These are phyloP conservation scores for Porodaedalea pini DNA, from an alignment of 1,284 basidiomycete genomes.

Conservation along the genomic window DNA sequence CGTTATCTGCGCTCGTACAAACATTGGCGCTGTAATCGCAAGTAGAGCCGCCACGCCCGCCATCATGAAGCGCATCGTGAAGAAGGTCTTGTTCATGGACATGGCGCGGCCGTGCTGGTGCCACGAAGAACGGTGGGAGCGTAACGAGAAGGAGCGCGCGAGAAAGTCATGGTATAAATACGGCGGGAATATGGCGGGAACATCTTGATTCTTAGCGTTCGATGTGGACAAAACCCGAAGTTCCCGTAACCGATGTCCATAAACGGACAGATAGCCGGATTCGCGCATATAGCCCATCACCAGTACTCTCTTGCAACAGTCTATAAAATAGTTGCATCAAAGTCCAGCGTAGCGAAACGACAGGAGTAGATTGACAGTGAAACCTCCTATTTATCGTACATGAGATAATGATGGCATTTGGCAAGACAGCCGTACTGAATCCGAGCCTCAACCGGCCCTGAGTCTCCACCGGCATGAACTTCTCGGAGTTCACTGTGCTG, in stretches of 20 bases:
- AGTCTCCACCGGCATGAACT: background rate
- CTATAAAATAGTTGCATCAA: too few species aligned
- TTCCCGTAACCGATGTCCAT: background rate
- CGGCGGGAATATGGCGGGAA: background rate
- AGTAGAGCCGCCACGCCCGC: background rate
- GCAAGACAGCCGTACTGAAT: too few species aligned
- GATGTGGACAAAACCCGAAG: background rate
- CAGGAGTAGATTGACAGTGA: too few species aligned
- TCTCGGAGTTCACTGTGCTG: background rate
- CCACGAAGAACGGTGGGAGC: background rate
- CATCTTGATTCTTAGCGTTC: background rate
- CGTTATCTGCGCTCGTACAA: slow-evolving; percentile 7
- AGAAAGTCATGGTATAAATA: background rate
- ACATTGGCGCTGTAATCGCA: background rate
- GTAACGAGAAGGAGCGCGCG: background rate
- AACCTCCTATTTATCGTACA: too few species aligned
- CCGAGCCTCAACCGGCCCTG: too few species aligned
- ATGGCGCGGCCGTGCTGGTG: background rate
- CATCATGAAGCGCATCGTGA: background rate
- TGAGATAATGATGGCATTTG: too few species aligned
- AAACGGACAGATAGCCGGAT: too few species aligned
- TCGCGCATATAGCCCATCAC: too few species aligned
- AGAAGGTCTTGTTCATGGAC: background rate
- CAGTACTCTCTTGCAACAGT: too few species aligned
- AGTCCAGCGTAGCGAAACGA: too few species aligned